Base-by-base conservation (phyloP, 768 basidiomycete genomes). In the Lentinus tigrinus region DNA sequence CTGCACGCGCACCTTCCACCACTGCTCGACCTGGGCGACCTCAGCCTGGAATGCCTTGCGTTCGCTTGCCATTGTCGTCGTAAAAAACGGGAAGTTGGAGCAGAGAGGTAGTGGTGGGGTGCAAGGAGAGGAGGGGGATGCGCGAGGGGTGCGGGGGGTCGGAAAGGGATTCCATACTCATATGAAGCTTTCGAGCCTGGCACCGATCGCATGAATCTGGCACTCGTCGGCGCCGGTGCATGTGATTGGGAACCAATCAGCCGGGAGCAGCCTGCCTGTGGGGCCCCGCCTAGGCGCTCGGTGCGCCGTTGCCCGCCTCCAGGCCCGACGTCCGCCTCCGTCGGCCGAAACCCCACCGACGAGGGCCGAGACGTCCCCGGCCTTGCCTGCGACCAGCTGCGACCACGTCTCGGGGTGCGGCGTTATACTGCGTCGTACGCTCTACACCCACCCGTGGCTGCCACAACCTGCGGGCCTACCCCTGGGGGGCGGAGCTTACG, bases 21-120 rank as follows among this genome's bases (percentile, higher is more conserved):
- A 98, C 56, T 83, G 76, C 75, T 97, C 89, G 63, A 97, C 88
- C 64, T 89, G 75, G 27, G 85, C 85, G 56, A 97, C 91, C 73
- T 99, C 92, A 36, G 84, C 79, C 40, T 84, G 80, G 74, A 96
- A 96, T 54, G 75, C 77, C 47, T 81, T 77, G 73, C 81, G 81
- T 75, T 92, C 89, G 71, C 73, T 72, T 65, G 84, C 75, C 88
- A 90, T 90, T 61, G 52, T 52, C 38, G 36, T 21, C 10, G 36
- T 23, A 13, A 34, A 42, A 42, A 38, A 47, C n/a, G 54, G 24
- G 47, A 27, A 36, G 51, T 53, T 49, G 38, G 51, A 19, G 24
- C 10, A 43, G 26, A 54, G 47, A 37, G 34, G 27, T 46, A 55
- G 49, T 52, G 52, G 60, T 26, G 60, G 47, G 60, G 47, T 54